Evolutionary conservation across 73 alveolate genomes (phyloP), one percentile per base, ranked within the genome.

Genomic region (Uronychia setigera): DNA sequence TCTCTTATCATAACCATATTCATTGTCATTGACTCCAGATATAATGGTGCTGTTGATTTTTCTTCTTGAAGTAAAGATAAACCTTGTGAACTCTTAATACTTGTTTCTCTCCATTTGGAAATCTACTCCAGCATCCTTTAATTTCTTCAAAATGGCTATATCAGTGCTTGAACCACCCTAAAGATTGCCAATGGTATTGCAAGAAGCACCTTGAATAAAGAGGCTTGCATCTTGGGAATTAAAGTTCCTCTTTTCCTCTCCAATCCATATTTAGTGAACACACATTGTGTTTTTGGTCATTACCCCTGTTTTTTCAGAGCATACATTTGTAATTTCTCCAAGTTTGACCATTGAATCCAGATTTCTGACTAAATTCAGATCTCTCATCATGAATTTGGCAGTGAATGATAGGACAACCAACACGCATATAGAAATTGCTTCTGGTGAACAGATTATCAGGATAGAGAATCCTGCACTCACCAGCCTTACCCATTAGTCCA

Each of bases 301-400:
- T 13, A 87, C 78, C 30, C 90, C 84, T 0, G 83, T 83, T 33
- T 83, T 83, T 87, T 97, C 99, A 31, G 99, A 92, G 90, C 99
- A 97, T 31, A 97, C 97, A 84, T 93, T 96, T 81, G 93, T 97
- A 1, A 99, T 99, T n/a, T 99, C 99, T 14, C 99, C 99, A 99
- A 97, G 96, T 58, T 95, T 97, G 92, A 97, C 99, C 83, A 98
- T 95, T 19, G 99, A 95, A 35, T 97, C 95, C 87, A 97, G 93
- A 84, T 95, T 94, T 79, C 96, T 93, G 35, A 97, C 99, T 78
- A 97, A 95, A 78, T 97, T 97, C 83, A 94, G 87, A 89, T 97
- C 99, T 80, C 14, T 94, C 92, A 93, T 93, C 99, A 98, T 98
- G 88, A 93, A 91, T 78, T 91, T 95, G 13, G 97, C 99, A 58